Percentiles rank a stretch among this genome's conserved stretches.
These are phyloP conservation scores for Fraxinus baroniana DNA, from an alignment of 305 asterid species.

Conservation along the genomic window DNA sequence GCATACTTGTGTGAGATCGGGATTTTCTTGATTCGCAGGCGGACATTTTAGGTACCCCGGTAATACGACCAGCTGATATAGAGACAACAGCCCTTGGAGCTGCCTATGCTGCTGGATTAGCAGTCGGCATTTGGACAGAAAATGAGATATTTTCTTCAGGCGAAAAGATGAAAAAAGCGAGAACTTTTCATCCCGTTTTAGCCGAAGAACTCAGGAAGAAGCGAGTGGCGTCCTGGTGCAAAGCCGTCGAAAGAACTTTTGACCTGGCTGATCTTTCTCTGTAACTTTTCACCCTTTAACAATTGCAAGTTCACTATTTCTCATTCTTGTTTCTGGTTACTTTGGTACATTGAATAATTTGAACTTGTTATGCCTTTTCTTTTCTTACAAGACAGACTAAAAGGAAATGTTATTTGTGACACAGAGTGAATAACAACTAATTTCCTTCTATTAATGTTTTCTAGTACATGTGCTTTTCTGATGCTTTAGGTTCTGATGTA, in stretches of 20 bases:
- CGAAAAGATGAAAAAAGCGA: conserved; percentile 49
- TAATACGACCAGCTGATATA: conserved; percentile 72
- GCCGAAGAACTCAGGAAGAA: conserved; percentile 61
- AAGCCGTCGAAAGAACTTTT: conserved; percentile 70
- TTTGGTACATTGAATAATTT: not conserved
- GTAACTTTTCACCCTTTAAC: conserved; percentile 2
- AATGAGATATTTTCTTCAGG: conserved; percentile 56
- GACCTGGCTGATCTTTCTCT: conserved; percentile 90
- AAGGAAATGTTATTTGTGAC: not conserved
- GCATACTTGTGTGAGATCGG: not conserved
- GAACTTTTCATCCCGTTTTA: conserved; percentile 47
- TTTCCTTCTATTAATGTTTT: too few relatives aligned
- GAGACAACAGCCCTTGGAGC: conserved; percentile 96
- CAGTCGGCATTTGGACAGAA: conserved; percentile 79
- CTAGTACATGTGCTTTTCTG: too few relatives aligned
- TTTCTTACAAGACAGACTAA: not conserved
- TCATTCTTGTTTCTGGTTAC: not conserved
- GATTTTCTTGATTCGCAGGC: conserved; percentile 45
- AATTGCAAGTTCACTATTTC: not conserved
- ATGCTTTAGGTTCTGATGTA: too few relatives aligned
- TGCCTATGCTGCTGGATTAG: conserved; percentile 94
- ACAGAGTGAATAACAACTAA: too few relatives aligned
- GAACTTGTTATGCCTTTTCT: not conserved
- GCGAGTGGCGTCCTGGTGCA: conserved; percentile 85
- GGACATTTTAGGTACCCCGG: conserved; percentile 69